A percentile compares a stretch with the other conserved stretches of the same genome.
phyloP scores from a whole-genome alignment of 1,284 basidiomycete species.

The Trichosporon asahii region DNA sequence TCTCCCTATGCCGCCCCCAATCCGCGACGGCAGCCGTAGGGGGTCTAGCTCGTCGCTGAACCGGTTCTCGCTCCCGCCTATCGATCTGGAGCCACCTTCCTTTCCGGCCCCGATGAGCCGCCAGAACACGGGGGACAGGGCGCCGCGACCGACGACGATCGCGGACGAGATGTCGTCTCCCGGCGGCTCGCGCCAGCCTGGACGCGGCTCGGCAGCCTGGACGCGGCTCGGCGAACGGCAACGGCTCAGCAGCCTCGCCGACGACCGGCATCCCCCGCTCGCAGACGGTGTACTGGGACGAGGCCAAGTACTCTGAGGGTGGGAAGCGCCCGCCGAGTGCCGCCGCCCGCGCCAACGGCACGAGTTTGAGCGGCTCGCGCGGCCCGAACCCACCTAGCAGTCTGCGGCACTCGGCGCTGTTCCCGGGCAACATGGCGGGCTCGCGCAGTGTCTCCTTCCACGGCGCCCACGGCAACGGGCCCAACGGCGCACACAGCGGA shows the following conservation, averaged over 20 bases:
- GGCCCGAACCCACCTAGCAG: slow-evolving; percentile 19
- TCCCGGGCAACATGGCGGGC: slow-evolving; percentile 13
- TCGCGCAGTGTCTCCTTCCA: slow-evolving; percentile 26
- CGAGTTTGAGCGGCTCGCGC: neutral
- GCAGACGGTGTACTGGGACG: slow-evolving; percentile 49
- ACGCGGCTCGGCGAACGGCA: neutral
- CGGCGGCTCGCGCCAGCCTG: slow-evolving; percentile 2
- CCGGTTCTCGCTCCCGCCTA: slow-evolving; percentile 18
- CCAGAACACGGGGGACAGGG: slow-evolving; percentile 19
- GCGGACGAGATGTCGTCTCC: slow-evolving; percentile 1
- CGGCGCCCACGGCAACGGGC: slow-evolving; percentile 11
- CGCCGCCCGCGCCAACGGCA: neutral
- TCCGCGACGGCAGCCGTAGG: slow-evolving; percentile 17
- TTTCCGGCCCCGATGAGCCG: slow-evolving; percentile 22
- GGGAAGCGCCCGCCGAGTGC: neutral
- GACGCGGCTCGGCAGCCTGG: slow-evolving; percentile 9
- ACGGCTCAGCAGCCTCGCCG: neutral
- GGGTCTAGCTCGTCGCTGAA: slow-evolving; percentile 21
- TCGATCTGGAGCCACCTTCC: slow-evolving; percentile 24
- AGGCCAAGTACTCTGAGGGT: slow-evolving; percentile 34
- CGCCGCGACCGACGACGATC: slow-evolving; percentile 16
- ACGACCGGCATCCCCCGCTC: slow-evolving; percentile 29
- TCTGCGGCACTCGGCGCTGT: slow-evolving; percentile 24
- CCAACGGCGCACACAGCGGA: neutral
- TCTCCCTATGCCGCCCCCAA: slow-evolving; percentile 26